Evolutionary conservation across 78 protist genomes (phyloP).

Genomic region (Speleostelium caveatum): DNA sequence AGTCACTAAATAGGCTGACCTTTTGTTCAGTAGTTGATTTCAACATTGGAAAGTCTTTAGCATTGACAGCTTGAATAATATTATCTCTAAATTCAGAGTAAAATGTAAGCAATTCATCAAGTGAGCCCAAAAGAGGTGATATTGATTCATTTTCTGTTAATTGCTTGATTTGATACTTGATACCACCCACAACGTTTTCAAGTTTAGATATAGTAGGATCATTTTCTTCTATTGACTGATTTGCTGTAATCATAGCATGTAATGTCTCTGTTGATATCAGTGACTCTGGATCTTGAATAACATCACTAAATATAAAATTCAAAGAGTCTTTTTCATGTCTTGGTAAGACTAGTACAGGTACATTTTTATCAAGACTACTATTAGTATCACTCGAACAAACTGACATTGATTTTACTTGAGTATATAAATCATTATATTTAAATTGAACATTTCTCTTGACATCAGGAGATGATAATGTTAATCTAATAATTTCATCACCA

Average conservation of each 20-base stretch:
- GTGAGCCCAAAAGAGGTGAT: conserved; percentile 1
- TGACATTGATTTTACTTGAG: background rate
- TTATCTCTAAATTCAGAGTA: background rate
- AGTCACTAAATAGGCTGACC: background rate
- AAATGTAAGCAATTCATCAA: background rate
- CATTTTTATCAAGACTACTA: background rate
- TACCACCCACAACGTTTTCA: background rate
- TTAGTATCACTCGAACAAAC: background rate
- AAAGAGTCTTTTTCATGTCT: background rate
- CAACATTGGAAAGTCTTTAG: background rate
- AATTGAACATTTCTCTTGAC: background rate
- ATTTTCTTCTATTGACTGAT: background rate
- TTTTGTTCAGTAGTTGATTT: background rate
- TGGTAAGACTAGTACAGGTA: background rate
- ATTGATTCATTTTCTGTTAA: background rate
- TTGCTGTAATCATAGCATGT: background rate
- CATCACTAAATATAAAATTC: background rate
- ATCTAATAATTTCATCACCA: background rate
- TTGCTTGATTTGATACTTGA: background rate
- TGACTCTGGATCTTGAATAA: background rate
- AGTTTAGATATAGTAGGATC: background rate
- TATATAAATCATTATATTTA: background rate
- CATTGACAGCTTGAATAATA: background rate
- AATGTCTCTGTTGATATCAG: background rate
- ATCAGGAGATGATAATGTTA: background rate